Percentiles rank a stretch among this genome's conserved stretches.
phyloP scores from a whole-genome alignment of 176 grass and related monocot genomes.

The Microstegium vimineum region DNA sequence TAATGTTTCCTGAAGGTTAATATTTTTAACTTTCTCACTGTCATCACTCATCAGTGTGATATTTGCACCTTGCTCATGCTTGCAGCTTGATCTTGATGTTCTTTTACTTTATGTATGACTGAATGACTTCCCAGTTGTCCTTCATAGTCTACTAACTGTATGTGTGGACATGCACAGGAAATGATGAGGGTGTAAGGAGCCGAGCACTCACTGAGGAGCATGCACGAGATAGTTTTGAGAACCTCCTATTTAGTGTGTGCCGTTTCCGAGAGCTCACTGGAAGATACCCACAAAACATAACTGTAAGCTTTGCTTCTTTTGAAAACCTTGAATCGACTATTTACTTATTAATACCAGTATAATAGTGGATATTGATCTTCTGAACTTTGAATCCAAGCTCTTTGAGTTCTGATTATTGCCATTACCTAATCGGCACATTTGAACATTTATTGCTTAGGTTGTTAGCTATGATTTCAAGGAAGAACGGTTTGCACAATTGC shows the following conservation, averaged over 20 bases:
- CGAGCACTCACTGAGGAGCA: constrained; percentile 90
- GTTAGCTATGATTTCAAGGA: constrained; percentile 97
- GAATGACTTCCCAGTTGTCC: neutral
- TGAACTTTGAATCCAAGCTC: neutral
- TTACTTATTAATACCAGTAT: neutral
- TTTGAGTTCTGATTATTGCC: neutral
- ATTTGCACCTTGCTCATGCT: neutral
- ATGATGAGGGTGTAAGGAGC: constrained; percentile 67
- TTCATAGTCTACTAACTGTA: neutral
- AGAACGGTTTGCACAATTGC: constrained; percentile 74
- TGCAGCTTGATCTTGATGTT: constrained; percentile 6
- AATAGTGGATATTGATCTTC: neutral
- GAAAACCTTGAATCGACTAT: neutral
- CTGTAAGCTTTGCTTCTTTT: constrained; percentile 50
- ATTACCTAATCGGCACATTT: neutral
- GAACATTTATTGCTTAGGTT: constrained; percentile 38
- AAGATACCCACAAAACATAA: constrained; percentile 86
- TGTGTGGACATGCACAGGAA: constrained; percentile 45
- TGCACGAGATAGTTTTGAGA: constrained; percentile 97
- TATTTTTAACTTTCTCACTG: neutral
- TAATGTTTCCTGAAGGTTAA: neutral
- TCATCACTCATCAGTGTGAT: neutral
- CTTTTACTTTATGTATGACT: neutral
- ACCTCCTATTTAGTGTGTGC: constrained; percentile 90
- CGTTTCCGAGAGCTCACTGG: constrained; percentile 95